Evolutionary conservation across 495 filamentous ascomycete species (phyloP).

Genomic region (Tetracladium marchalianum): DNA sequence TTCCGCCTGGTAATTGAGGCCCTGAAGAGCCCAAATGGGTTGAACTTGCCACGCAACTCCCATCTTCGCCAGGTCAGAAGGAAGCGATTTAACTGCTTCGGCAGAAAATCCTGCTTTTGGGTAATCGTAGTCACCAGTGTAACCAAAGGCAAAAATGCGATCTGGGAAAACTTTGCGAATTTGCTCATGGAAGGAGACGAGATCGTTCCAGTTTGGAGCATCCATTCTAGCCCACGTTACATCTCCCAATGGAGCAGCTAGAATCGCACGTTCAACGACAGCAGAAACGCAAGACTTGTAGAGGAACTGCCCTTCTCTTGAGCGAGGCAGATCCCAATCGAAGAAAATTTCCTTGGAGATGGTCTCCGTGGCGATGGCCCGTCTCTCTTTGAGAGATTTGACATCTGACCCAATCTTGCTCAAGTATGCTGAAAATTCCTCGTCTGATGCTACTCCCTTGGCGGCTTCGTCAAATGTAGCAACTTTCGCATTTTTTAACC

Average conservation of each 20-base stretch:
- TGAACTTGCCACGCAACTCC: conserved; percentile 20
- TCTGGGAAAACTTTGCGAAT: conserved; percentile 2
- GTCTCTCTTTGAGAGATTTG: conserved; percentile 3
- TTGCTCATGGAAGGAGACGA: conserved; percentile 5
- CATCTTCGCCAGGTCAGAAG: conserved; percentile 18
- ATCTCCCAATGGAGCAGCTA: conserved; percentile 18
- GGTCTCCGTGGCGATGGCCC: background rate
- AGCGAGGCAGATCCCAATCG: conserved; percentile 19
- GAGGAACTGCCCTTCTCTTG: conserved; percentile 16
- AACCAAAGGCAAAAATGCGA: conserved; percentile 15
- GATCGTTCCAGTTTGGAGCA: conserved; percentile 13
- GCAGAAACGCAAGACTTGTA: conserved; percentile 15
- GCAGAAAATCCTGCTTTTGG: conserved; percentile 15
- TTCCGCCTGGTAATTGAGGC: conserved; percentile 12
- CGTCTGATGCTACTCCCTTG: conserved; percentile 8
- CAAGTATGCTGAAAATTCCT: conserved; percentile 11
- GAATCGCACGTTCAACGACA: conserved; percentile 14
- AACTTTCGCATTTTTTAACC: conserved; percentile 14
- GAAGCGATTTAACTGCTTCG: conserved; percentile 11
- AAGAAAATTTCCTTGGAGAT: conserved; percentile 15
- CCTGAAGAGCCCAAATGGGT: conserved; percentile 18
- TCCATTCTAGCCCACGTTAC: conserved; percentile 21
- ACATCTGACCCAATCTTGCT: conserved; percentile 1
- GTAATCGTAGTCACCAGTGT: conserved; percentile 19
- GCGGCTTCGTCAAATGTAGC: conserved; percentile 17